These are phyloP conservation scores for Protomyces inouyei DNA, from an alignment of 1,139 yeast species.

Conservation along the genomic window DNA sequence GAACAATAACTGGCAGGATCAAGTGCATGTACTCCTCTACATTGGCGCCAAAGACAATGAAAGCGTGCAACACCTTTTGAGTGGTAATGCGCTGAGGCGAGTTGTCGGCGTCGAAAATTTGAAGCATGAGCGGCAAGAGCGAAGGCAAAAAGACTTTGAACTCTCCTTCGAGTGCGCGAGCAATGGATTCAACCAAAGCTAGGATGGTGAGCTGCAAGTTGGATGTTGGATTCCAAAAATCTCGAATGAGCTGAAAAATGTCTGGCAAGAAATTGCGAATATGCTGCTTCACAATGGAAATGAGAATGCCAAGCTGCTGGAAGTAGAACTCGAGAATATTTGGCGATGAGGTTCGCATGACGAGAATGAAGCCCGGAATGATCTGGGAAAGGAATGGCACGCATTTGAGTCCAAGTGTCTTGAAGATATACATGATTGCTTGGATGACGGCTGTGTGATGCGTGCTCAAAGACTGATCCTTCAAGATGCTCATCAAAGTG, in stretches of 20 bases:
- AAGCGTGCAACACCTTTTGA: conserved; percentile 70
- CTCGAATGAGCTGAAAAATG: conserved; percentile 70
- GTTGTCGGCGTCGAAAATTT: conserved; percentile 73
- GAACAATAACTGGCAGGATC: conserved; percentile 76
- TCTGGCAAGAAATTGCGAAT: conserved; percentile 75
- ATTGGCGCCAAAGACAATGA: conserved; percentile 84
- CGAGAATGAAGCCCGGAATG: conserved; percentile 79
- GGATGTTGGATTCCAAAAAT: conserved; percentile 54
- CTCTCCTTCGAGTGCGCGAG: conserved; percentile 85
- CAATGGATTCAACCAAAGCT: conserved; percentile 73
- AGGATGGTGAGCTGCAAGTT: conserved; percentile 75
- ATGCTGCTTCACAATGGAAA: conserved; percentile 81
- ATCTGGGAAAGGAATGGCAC: conserved; percentile 81
- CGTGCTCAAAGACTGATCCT: conserved; percentile 75
- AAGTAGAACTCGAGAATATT: conserved; percentile 83
- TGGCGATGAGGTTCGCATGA: conserved; percentile 78
- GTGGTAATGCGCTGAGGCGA: conserved; percentile 59
- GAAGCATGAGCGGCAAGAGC: conserved; percentile 67
- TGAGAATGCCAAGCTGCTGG: conserved; percentile 76
- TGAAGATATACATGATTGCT: conserved; percentile 85
- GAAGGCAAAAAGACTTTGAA: conserved; percentile 79
- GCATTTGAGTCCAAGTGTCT: conserved; percentile 80
- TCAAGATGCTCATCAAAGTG: conserved; percentile 72
- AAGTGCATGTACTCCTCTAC: conserved; percentile 85
- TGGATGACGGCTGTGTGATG: conserved; percentile 90